A percentile compares a stretch with the other conserved stretches of the same genome.
Evolutionary conservation across 2,329 filamentous ascomycete species (phyloP).

Genomic region (Metarhizium sp.): DNA sequence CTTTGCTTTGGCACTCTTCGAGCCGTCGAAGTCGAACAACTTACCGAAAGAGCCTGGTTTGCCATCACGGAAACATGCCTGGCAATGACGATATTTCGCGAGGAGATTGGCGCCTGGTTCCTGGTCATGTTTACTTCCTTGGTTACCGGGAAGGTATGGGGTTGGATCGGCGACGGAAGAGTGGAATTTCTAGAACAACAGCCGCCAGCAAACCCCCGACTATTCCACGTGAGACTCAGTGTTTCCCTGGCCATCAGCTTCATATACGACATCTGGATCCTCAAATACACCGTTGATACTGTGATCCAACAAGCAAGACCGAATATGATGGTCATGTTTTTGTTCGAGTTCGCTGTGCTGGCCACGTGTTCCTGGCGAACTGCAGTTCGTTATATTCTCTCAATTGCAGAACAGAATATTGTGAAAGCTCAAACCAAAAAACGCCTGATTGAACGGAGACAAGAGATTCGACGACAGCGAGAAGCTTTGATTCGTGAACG

Average conservation of each 20-base stretch:
- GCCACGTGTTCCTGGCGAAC: conserved; percentile 74
- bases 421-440: conserved; percentile 63
- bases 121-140: conserved; percentile 92
- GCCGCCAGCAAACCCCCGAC: conserved; percentile 74
- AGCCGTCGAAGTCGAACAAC: conserved; percentile 89
- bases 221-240: conserved; percentile 79
- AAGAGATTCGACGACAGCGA: conserved; percentile 54
- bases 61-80: conserved; percentile 93
- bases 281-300: conserved; percentile 70
- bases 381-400: conserved; percentile 66
- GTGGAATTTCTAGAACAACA: conserved; percentile 95
- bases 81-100: conserved; percentile 96
- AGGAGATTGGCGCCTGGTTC: conserved; percentile 91
- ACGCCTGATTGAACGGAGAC: conserved; percentile 58
- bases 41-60: conserved; percentile 97
- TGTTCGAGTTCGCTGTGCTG: conserved; percentile 92
- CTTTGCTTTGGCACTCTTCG: conserved; percentile 85
- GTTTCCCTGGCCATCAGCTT: conserved; percentile 72
- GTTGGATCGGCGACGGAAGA: conserved; percentile 92
- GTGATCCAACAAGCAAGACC: conserved; percentile 83
- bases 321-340: conserved; percentile 99
- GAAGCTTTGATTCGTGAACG: conserved; percentile 41
- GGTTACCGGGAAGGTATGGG: conserved; percentile 93
- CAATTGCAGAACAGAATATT: conserved; percentile 67
- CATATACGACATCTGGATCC: conserved; percentile 68